Conservation (phyloP, 768 basidiomycete species). For the Lentinula raphanica region DNA sequence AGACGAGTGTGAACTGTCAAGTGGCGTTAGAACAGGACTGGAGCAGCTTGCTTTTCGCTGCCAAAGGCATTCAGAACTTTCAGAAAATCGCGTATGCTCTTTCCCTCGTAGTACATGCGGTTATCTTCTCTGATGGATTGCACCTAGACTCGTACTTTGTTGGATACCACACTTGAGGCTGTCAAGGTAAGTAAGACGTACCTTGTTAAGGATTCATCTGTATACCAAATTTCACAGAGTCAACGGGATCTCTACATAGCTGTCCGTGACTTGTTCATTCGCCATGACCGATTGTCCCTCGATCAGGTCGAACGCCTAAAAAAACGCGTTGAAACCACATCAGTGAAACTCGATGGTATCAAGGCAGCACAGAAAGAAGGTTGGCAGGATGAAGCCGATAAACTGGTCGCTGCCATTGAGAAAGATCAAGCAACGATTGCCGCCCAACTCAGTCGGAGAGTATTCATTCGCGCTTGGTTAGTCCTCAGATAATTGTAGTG, state of each 20-base stretch:
- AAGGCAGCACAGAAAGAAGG: conserved; percentile 69
- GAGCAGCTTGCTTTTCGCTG: conserved; percentile 61
- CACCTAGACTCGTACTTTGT: conserved; percentile 55
- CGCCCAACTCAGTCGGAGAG: conserved; percentile 66
- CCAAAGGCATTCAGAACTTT: conserved; percentile 65
- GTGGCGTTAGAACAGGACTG: conserved; percentile 72
- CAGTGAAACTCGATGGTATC: conserved; percentile 71
- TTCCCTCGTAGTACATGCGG: not conserved
- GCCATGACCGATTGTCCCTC: conserved; percentile 83
- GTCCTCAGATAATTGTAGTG: conserved; percentile 15
- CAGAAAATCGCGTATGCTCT: conserved; percentile 63
- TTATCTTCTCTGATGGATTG: not conserved
- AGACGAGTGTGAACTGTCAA: conserved; percentile 74
- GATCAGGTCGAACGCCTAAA: conserved; percentile 86
- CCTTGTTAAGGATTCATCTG: conserved; percentile 8
- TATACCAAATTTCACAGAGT: conserved; percentile 32
- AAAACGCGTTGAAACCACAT: conserved; percentile 76
- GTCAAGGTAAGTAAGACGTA: conserved; percentile 53
- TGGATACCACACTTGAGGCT: conserved; percentile 69
- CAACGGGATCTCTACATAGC: conserved; percentile 87
- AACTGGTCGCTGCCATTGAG: conserved; percentile 65
- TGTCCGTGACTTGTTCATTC: conserved; percentile 78
- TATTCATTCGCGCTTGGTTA: conserved; percentile 85
- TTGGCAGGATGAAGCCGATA: conserved; percentile 85
- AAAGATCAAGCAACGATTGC: conserved; percentile 81